These are phyloP conservation scores for Pythium phragmiticola DNA, from an alignment of 352 stramenopile species.

Conservation along the genomic window DNA sequence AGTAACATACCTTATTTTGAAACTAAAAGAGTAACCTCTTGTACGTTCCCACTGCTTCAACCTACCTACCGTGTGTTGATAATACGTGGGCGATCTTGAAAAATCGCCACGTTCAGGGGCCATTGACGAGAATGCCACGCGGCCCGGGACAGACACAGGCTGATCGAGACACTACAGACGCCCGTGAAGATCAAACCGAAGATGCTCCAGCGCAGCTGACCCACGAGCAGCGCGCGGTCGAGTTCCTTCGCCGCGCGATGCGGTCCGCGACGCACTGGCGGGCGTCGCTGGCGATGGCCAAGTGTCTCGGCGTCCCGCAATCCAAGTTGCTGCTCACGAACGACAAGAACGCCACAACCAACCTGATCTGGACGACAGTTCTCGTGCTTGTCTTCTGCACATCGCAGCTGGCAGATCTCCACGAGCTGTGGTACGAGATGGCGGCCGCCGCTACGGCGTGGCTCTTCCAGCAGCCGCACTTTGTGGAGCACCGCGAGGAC, in stretches of 20 bases:
- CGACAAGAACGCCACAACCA: constrained; percentile 47
- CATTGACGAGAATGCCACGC: constrained; percentile 3
- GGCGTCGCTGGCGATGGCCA: constrained; percentile 45
- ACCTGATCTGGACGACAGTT: constrained; percentile 52
- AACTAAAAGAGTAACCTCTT: not conserved
- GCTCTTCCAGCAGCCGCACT: constrained; percentile 50
- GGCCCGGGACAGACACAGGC: not conserved
- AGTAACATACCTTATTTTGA: constrained; percentile 1
- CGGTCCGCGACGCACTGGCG: constrained; percentile 35
- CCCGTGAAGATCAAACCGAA: no score
- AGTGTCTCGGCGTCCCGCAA: constrained; percentile 39
- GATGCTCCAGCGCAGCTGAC: constrained; percentile 8
- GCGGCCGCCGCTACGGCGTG: constrained; percentile 34
- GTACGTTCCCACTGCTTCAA: not conserved
- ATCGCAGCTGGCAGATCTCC: constrained; percentile 40
- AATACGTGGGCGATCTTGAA: not conserved
- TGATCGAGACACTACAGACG: not conserved
- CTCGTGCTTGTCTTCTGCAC: constrained; percentile 46
- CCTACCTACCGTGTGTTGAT: constrained; percentile 6
- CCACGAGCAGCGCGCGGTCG: constrained; percentile 32
- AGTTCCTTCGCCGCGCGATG: constrained; percentile 33
- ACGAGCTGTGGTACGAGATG: constrained; percentile 54
- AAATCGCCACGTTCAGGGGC: not conserved
- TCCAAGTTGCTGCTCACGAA: constrained; percentile 35
- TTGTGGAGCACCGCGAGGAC: constrained; percentile 47